Evolutionary conservation across 2,329 filamentous ascomycete species (phyloP).

Genomic region (Blumeriella jaapii): DNA sequence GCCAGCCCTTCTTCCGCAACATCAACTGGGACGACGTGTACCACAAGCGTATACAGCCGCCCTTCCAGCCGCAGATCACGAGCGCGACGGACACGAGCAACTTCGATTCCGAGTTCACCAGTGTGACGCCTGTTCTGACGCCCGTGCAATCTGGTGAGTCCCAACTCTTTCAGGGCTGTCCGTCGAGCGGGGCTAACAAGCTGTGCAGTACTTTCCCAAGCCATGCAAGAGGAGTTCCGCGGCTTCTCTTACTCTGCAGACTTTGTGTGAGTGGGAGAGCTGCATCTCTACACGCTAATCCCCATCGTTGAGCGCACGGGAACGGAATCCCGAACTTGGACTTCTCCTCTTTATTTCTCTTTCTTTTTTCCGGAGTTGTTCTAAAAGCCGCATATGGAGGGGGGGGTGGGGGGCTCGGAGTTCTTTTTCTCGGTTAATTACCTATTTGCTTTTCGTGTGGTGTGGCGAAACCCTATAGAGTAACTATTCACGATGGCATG

Average conservation of each 20-base stretch:
- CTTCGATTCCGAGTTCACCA: constrained; percentile 97
- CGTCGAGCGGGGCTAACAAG: constrained; percentile 9
- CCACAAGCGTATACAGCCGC: constrained; percentile 80
- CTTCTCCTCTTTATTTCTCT: too few species aligned
- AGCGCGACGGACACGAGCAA: constrained; percentile 97
- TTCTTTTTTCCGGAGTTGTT: neutral
- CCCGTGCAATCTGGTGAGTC: constrained; percentile 90
- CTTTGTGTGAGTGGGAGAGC: constrained; percentile 22
- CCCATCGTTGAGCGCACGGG: constrained; percentile 7
- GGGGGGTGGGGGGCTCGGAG: too few species aligned
- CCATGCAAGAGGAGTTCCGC: constrained; percentile 99
- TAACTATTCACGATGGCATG: too few species aligned
- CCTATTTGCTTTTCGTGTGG: too few species aligned
- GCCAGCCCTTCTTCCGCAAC: constrained; percentile 93
- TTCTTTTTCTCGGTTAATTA: too few species aligned
- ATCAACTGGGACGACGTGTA: constrained; percentile 99
- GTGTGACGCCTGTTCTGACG: constrained; percentile 91
- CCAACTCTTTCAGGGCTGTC: neutral
- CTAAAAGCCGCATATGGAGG: too few species aligned
- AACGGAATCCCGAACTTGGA: constrained; percentile 1
- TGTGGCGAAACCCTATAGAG: too few species aligned
- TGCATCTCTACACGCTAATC: too few species aligned
- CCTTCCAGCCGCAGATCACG: constrained; percentile 83
- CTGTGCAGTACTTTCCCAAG: constrained; percentile 74
- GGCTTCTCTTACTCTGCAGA: constrained; percentile 73